Evolutionary conservation across 2,329 filamentous ascomycete species (phyloP).

Genomic region (Trichoderma koningiopsis): DNA sequence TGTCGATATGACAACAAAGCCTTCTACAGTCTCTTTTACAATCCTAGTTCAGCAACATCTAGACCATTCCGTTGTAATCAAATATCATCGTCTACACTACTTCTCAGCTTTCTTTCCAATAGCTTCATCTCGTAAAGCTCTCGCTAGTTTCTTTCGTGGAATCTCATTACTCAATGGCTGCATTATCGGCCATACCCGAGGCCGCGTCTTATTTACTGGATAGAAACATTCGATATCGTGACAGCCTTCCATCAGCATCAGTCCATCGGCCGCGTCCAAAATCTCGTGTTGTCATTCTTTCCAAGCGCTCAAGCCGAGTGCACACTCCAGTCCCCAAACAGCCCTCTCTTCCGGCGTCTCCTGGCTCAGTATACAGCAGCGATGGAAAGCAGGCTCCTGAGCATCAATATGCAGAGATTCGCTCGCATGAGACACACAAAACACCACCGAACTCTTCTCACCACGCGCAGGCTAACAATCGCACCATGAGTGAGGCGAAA

Average conservation of each 20-base stretch:
- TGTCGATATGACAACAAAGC: conserved; percentile 4
- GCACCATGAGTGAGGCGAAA: background rate
- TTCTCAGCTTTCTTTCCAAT: conserved; percentile 31
- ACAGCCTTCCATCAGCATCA: conserved; percentile 25
- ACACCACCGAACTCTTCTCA: background rate
- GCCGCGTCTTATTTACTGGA: conserved; percentile 30
- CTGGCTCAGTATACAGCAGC: conserved; percentile 3
- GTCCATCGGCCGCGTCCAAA: conserved; percentile 31
- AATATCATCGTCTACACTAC: conserved; percentile 23
- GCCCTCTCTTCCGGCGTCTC: conserved; percentile 1
- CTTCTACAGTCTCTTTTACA: background rate
- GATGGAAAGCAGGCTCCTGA: background rate
- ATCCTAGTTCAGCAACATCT: conserved; percentile 21
- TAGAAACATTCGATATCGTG: conserved; percentile 25
- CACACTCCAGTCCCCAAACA: conserved; percentile 28
- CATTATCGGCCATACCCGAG: conserved; percentile 36
- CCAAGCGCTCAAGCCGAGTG: conserved; percentile 33
- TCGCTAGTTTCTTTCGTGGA: conserved; percentile 13
- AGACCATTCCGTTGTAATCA: conserved; percentile 25
- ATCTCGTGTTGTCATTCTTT: conserved; percentile 34
- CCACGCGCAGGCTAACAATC: background rate
- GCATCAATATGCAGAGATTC: background rate
- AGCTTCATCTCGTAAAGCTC: conserved; percentile 30
- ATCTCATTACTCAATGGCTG: conserved; percentile 34
- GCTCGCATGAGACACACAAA: background rate